A percentile compares a stretch with the other conserved stretches of the same genome.
Evolutionary conservation across 1,284 basidiomycete species (phyloP).

Genomic region (Fomitopsis betulina): DNA sequence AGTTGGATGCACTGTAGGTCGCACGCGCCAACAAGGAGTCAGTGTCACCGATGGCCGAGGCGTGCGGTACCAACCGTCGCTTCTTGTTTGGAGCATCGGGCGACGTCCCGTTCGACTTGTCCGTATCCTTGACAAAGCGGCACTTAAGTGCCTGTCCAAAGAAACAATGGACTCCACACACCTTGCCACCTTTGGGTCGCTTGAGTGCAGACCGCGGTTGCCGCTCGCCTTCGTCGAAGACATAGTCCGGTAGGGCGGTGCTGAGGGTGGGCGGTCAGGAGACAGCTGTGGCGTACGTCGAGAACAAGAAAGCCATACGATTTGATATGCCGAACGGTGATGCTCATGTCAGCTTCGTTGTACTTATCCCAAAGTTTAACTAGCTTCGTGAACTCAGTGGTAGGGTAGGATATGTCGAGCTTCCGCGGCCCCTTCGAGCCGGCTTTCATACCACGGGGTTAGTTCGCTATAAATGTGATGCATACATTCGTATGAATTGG

Average conservation of each 20-base stretch:
- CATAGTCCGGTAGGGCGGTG: slow-evolving; percentile 72
- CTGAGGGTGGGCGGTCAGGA: slow-evolving; percentile 34
- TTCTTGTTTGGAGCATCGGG: slow-evolving; percentile 76
- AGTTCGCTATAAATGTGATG: background rate
- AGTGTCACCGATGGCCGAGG: slow-evolving; percentile 11
- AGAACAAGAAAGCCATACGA: slow-evolving; percentile 48
- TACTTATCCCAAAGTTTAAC: slow-evolving; percentile 97
- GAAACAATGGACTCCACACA: slow-evolving; percentile 34
- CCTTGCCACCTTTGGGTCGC: slow-evolving; percentile 72
- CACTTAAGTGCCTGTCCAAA: slow-evolving; percentile 8
- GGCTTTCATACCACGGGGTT: slow-evolving; percentile 36
- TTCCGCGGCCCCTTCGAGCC: slow-evolving; percentile 69
- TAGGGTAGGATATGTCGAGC: slow-evolving; percentile 96
- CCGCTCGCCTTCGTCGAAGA: slow-evolving; percentile 78
- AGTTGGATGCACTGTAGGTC: slow-evolving; percentile 36
- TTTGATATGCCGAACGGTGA: slow-evolving; percentile 92
- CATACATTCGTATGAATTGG: slow-evolving; percentile 9
- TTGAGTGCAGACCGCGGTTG: slow-evolving; percentile 61
- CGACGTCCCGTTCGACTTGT: slow-evolving; percentile 59
- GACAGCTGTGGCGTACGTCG: background rate
- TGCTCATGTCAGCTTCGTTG: slow-evolving; percentile 90
- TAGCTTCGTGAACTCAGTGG: slow-evolving; percentile 91
- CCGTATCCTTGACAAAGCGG: slow-evolving; percentile 42
- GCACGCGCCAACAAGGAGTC: slow-evolving; percentile 31
- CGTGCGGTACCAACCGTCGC: slow-evolving; percentile 40